Evolutionary conservation across 176 grass and related monocot genomes (phyloP).

Genomic region (Canna indica): DNA sequence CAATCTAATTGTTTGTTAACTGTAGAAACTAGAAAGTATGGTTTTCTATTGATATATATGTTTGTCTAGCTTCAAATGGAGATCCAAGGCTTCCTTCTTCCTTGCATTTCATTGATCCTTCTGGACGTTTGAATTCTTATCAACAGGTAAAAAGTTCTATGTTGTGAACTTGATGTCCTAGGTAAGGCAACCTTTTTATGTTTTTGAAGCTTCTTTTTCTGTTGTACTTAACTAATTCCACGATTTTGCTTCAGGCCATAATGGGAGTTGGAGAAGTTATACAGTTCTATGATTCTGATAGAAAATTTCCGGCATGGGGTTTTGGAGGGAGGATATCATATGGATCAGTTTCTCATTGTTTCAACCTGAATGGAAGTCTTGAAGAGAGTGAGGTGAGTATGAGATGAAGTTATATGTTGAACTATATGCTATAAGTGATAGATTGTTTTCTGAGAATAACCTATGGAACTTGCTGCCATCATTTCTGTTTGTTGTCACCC

Average conservation of each 20-base stretch:
- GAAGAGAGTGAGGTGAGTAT: slow-evolving; percentile 45
- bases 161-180: not conserved
- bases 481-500: too few species aligned
- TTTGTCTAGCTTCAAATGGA: slow-evolving; percentile 76
- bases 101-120: slow-evolving; percentile 89
- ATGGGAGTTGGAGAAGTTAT: slow-evolving; percentile 76
- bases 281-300: slow-evolving; percentile 91
- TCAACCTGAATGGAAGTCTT: slow-evolving; percentile 60
- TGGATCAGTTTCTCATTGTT: slow-evolving; percentile 66
- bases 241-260: slow-evolving; percentile 49
- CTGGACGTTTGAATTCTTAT: slow-evolving; percentile 80
- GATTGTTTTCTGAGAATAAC: too few species aligned
- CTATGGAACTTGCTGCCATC: too few species aligned
- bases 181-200: not conserved
- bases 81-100: slow-evolving; percentile 61
- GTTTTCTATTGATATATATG: not conserved
- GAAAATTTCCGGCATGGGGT: slow-evolving; percentile 76
- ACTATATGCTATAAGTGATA: too few species aligned
- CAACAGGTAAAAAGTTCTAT: slow-evolving; percentile 47
- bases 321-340: slow-evolving; percentile 62
- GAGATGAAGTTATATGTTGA: not conserved
- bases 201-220: not conserved
- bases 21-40: not conserved
- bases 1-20: not conserved
- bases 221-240: not conserved